Evolutionary conservation across 352 stramenopile genomes (phyloP).

Genomic region (Globisporangium apiculatum): DNA sequence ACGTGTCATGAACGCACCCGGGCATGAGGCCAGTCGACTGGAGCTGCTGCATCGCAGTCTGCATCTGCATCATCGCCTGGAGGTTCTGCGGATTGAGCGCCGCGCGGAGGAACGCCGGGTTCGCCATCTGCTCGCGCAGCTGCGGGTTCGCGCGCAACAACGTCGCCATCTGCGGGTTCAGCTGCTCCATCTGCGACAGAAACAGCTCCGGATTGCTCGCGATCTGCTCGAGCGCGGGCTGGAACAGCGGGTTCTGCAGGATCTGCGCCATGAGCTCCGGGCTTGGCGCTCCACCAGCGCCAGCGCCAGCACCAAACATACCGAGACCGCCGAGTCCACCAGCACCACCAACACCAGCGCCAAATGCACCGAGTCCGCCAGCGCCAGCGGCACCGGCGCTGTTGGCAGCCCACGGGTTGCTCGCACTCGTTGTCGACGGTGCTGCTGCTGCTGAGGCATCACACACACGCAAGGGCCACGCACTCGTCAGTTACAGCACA

Average conservation of each 20-base stretch:
- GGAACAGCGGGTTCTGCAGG: constrained; percentile 85
- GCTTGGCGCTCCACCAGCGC: constrained; percentile 25
- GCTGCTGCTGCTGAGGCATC: too few species aligned
- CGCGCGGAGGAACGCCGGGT: constrained; percentile 77
- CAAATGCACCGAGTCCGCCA: too few species aligned
- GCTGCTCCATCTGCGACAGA: constrained; percentile 77
- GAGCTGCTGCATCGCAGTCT: constrained; percentile 83
- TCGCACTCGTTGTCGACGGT: too few species aligned
- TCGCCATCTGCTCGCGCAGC: constrained; percentile 86
- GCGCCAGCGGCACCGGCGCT: too few species aligned
- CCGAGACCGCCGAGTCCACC: constrained; percentile 2
- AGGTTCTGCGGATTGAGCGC: constrained; percentile 89
- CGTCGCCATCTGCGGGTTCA: constrained; percentile 86
- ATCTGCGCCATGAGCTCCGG: constrained; percentile 77
- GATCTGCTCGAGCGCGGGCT: constrained; percentile 76
- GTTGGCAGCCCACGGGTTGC: constrained; percentile 6
- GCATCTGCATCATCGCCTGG: constrained; percentile 90
- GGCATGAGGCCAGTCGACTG: constrained; percentile 57
- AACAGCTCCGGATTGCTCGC: constrained; percentile 76
- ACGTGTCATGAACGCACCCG: constrained; percentile 29
- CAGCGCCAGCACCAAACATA: constrained; percentile 8
- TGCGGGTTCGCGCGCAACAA: constrained; percentile 86
- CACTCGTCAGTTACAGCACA: too few species aligned
- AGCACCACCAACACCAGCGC: too few species aligned
- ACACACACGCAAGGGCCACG: too few species aligned